A percentile compares a stretch with the other conserved stretches of the same genome.
phyloP scores from a whole-genome alignment of 768 basidiomycete genomes.

The Kondoa subrosea region DNA sequence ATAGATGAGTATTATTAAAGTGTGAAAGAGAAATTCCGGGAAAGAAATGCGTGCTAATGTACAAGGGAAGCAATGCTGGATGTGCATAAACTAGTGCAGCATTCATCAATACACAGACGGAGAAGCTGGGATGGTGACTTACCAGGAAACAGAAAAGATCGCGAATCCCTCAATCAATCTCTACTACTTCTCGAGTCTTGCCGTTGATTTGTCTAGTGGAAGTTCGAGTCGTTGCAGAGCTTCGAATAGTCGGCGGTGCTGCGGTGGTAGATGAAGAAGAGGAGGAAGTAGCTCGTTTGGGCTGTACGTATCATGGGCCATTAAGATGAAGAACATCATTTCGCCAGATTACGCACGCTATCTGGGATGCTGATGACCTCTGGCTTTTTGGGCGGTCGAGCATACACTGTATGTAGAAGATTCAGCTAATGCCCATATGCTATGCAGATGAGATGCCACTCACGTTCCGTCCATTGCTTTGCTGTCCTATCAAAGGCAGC shows the following conservation, averaged over 20 bases:
- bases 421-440: too few species aligned
- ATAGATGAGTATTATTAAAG: too few species aligned
- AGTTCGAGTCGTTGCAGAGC: too few species aligned
- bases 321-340: too few species aligned
- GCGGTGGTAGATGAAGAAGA: not conserved
- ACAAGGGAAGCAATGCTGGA: too few species aligned
- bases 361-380: not conserved
- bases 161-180: not conserved
- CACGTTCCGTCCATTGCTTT: conserved; percentile 1
- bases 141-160: not conserved
- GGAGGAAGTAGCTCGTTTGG: too few species aligned
- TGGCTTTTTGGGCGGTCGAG: not conserved
- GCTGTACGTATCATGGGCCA: not conserved
- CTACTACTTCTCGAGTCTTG: not conserved
- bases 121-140: too few species aligned
- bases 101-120: too few species aligned
- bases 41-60: too few species aligned
- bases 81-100: too few species aligned
- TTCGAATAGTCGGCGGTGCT: not conserved
- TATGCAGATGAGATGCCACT: not conserved
- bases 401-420: not conserved
- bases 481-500: conserved; percentile 1
- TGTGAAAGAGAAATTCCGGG: too few species aligned
- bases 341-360: not conserved
- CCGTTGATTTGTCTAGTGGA: not conserved